Percentiles rank a stretch among this genome's conserved stretches.
Evolutionary conservation across 2,329 filamentous ascomycete genomes (phyloP).

Genomic region (Venturiaceae sp.): DNA sequence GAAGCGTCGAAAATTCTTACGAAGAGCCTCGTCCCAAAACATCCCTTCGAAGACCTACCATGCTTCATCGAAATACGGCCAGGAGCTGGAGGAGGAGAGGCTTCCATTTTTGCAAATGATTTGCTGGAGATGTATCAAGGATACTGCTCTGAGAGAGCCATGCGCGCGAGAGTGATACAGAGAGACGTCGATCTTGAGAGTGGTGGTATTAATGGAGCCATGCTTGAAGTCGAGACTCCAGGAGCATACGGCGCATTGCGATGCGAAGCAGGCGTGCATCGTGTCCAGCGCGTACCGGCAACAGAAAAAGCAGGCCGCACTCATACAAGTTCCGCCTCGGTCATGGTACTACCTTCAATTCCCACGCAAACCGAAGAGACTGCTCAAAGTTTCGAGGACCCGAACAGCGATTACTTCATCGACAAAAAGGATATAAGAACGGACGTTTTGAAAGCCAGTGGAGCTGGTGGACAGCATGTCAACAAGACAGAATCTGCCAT

Average conservation of each 20-base stretch:
- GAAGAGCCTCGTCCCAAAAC: conserved; percentile 69
- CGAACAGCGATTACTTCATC: conserved; percentile 85
- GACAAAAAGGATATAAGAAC: conserved; percentile 70
- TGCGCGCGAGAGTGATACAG: conserved; percentile 65
- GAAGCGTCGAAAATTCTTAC: conserved; percentile 60
- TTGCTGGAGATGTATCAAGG: conserved; percentile 82
- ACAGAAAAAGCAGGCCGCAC: conserved; percentile 88
- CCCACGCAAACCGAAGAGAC: conserved; percentile 45
- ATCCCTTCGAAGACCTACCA: conserved; percentile 82
- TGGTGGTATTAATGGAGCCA: conserved; percentile 63
- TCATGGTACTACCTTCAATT: conserved; percentile 85
- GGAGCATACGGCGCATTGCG: conserved; percentile 76
- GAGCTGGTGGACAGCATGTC: conserved; percentile 93
- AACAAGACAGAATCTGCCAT: conserved; percentile 98
- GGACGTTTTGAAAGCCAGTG: conserved; percentile 86
- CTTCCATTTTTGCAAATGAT: conserved; percentile 79
- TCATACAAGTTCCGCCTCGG: conserved; percentile 85
- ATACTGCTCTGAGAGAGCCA: conserved; percentile 61
- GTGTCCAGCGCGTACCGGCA: conserved; percentile 84
- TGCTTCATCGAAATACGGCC: conserved; percentile 89
- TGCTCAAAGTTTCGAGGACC: conserved; percentile 63
- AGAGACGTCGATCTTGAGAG: conserved; percentile 57
- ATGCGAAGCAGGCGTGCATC: conserved; percentile 86
- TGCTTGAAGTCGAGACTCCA: conserved; percentile 68
- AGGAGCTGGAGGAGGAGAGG: conserved; percentile 85